Conservation (phyloP, 257 asterid species). For the Cordia subcordata region DNA sequence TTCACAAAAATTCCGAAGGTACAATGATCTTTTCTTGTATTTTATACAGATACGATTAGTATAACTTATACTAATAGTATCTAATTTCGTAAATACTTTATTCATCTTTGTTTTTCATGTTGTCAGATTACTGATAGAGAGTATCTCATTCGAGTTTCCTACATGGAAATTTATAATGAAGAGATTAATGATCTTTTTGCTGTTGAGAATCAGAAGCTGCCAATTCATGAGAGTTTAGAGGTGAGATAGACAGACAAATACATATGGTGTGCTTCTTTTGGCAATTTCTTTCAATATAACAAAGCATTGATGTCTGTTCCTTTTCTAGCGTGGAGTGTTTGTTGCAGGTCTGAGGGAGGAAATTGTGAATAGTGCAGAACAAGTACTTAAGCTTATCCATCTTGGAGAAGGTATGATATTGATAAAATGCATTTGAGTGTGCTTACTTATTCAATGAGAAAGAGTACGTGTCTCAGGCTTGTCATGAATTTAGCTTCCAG, state of each 20-base stretch:
- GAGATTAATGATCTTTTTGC: constrained; percentile 91
- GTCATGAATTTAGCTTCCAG: not conserved
- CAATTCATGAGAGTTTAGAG: constrained; percentile 96
- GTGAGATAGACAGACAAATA: constrained; percentile 33
- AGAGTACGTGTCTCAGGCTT: not conserved
- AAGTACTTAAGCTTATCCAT: constrained; percentile 81
- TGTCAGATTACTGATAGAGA: constrained; percentile 69
- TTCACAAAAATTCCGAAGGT: constrained; percentile 69
- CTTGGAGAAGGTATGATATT: constrained; percentile 82
- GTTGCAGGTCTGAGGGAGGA: constrained; percentile 98
- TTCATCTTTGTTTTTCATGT: constrained; percentile 12
- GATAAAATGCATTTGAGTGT: constrained; percentile 13
- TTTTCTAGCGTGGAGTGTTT: constrained; percentile 88
- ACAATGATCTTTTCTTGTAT: constrained; percentile 8
- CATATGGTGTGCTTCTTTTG: constrained; percentile 2
- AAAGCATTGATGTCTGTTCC: constrained; percentile 15
- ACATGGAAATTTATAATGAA: constrained; percentile 97
- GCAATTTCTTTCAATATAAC: constrained; percentile 7
- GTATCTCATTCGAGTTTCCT: constrained; percentile 89
- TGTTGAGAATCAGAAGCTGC: constrained; percentile 86
- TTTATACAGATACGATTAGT: too few relatives aligned
- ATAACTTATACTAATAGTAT: constrained; percentile 1
- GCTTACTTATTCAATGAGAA: not conserved
- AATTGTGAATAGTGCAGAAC: constrained; percentile 75
- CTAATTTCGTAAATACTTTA: constrained; percentile 4